These are phyloP conservation scores for Phycomyces blakesleeanus DNA, from an alignment of 192 early-diverging fungal genomes.

Conservation along the genomic window DNA sequence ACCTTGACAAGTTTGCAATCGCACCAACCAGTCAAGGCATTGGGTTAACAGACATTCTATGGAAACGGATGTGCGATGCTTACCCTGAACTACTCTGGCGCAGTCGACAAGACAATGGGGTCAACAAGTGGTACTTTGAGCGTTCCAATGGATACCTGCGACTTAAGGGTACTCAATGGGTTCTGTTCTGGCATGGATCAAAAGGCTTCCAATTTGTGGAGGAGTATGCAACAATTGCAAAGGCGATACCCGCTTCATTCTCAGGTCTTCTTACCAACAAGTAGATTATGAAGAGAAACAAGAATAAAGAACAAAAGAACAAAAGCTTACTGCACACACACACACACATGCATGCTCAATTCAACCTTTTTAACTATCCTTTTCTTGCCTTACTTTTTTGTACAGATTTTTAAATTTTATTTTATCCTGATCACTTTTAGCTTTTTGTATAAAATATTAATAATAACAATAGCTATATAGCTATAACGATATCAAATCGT, in stretches of 20 bases:
- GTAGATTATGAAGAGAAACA: too few species aligned
- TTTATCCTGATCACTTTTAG: too few species aligned
- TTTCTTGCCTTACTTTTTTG: too few species aligned
- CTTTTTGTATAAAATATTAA: too few species aligned
- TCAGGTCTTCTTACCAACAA: background rate
- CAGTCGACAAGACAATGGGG: constrained; percentile 77
- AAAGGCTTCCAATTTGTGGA: constrained; percentile 29
- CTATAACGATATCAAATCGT: too few species aligned
- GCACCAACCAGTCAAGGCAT: constrained; percentile 83
- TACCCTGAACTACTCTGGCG: constrained; percentile 82
- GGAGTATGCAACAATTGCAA: constrained; percentile 23
- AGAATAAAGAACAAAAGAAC: too few species aligned
- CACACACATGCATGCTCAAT: too few species aligned
- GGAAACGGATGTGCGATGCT: constrained; percentile 68
- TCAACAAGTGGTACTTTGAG: constrained; percentile 98
- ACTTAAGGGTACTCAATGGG: constrained; percentile 70
- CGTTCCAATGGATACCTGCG: constrained; percentile 73
- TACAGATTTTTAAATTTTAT: too few species aligned
- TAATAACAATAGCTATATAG: too few species aligned
- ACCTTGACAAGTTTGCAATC: constrained; percentile 94
- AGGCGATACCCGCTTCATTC: constrained; percentile 32
- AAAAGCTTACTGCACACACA: too few species aligned
- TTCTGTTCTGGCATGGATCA: constrained; percentile 83
- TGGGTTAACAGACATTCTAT: constrained; percentile 92
- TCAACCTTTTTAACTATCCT: too few species aligned